Base-by-base conservation (phyloP, 805 yeast genomes). In the Cyberlindnera americana region DNA sequence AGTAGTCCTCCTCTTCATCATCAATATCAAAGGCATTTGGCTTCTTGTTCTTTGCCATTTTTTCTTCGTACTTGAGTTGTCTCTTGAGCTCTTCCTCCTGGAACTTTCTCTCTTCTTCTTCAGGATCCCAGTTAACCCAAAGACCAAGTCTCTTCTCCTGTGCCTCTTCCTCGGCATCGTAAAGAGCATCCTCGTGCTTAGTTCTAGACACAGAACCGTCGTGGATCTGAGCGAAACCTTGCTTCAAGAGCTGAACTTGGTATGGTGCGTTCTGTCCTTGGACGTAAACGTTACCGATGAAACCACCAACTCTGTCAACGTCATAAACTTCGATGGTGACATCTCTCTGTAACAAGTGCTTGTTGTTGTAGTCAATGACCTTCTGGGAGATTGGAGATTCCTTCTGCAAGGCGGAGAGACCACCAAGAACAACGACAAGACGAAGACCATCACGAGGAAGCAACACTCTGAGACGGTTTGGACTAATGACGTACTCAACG, bases 281-380 rank as follows among this genome's bases (percentile, higher is more conserved):
- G 10, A 77, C 53, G 55, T 65, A 83, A 37, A 85, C 52, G 53
- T 79, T 77, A 33, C 95, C 93, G 54, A 85, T 77, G 54, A 88
- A 88, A 0, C 84, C 86, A 42, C 95, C 95, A 40, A 81, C 69
- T 55, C 79, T 83, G 58, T 88, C 96, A 37, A 75, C 74, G 41
- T 75, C 81, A 48, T 75, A 75, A 16, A 87, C 73, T 38, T 81
- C 82, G 47, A 87, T 65, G 47, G 75, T 78, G 30, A 87, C 85
- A 46, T 80, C 86, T 56, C 88, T 75, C 64, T 87, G 96, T 58
- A 77, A 67, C 37, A 74, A 69, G 44, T 73, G 73, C 45, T 70
- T 72, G 52, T 67, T 69, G 44, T 79, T 71, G 54, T 66, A 78
- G 27, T 67, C 73, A 21, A 77, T 54, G 2, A 86, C 86, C 28